Evolutionary conservation across 1,139 yeast genomes (phyloP), one percentile per base, ranked within the genome.

Genomic region (Scheffersomyces quercinus): DNA sequence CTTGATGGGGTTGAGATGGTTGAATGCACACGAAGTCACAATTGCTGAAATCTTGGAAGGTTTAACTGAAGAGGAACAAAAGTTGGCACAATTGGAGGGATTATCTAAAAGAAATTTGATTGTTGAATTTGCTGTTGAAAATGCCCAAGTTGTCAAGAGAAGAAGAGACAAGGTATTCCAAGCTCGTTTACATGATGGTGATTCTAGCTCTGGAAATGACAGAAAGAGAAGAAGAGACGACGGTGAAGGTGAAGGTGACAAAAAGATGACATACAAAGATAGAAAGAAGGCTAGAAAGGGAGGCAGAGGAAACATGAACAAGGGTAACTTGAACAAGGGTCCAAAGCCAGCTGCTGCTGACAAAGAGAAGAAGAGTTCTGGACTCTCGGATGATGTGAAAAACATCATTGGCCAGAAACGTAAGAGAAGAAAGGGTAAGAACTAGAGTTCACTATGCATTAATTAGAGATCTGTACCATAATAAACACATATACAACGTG

Each of bases 1-100:
- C 1, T 77, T 93, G 51, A 91, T 91, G 97, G 98, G 96, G 5
- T 78, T 93, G 48, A 82, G 99, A 73, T 95, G 97, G 97, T 77
- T 93, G 64, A 93, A 93, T 68, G 97, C 96, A 3, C 97, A 93
- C 62, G 85, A 81, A 57, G 96, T 93, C 3, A 70, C 88, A 0
- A 67, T 66, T 37, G 81, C 77, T 8, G 97, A 91, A 65, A 77
- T 88, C 32, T 54, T 79, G 14, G 89, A 77, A 48, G 96, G 96
- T 9, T 64, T 86, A 49, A 70, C 75, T 29, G 95, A 85, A 6
- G 93, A 87, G 41, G 88, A 85, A 64, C 68, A 73, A 64, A 78
- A 81, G 59, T 42, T 63, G 28, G 79, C 81, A 13, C 70, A 79
- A 49, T 56, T 72, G 38, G 86, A 82, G 46, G 80, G 81, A 4